Evolutionary conservation across 2,329 filamentous ascomycete species (phyloP).

Genomic region (Colletotrichum sp.): DNA sequence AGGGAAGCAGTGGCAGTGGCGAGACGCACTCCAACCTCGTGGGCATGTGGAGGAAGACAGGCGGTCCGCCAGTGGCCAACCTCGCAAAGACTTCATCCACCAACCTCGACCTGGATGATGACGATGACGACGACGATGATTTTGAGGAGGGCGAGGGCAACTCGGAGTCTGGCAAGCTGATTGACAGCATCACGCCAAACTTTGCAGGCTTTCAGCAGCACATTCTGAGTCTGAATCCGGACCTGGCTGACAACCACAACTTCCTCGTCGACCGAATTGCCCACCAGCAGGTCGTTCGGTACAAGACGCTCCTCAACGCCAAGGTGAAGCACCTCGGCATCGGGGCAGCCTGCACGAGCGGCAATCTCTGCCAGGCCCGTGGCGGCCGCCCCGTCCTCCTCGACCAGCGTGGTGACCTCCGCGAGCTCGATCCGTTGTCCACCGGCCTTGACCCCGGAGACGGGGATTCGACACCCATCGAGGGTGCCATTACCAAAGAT

Average conservation of each 20-base stretch:
- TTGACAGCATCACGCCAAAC: slow-evolving; percentile 74
- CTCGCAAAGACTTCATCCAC: slow-evolving; percentile 39
- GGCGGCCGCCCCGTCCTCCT: slow-evolving; percentile 71
- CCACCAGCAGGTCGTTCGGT: slow-evolving; percentile 79
- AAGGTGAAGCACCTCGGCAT: slow-evolving; percentile 73
- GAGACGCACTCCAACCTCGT: slow-evolving; percentile 44
- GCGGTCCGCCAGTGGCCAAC: slow-evolving; percentile 58
- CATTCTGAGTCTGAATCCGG: slow-evolving; percentile 76
- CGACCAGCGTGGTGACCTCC: slow-evolving; percentile 63
- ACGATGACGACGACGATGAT: slow-evolving; percentile 67
- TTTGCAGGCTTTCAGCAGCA: slow-evolving; percentile 79
- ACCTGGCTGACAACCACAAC: slow-evolving; percentile 57
- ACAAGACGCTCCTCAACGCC: slow-evolving; percentile 75
- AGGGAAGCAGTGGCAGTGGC: slow-evolving; percentile 32
- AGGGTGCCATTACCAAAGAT: slow-evolving; percentile 72
- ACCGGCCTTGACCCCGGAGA: slow-evolving; percentile 54
- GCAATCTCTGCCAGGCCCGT: slow-evolving; percentile 66
- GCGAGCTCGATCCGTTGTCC: slow-evolving; percentile 61
- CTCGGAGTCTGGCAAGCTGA: slow-evolving; percentile 65
- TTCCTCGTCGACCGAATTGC: slow-evolving; percentile 83
- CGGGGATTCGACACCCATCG: slow-evolving; percentile 70
- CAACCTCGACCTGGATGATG: slow-evolving; percentile 40
- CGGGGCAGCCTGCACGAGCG: slow-evolving; percentile 66
- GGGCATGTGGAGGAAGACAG: slow-evolving; percentile 56
- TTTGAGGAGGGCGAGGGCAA: slow-evolving; percentile 65